Evolutionary conservation across 2,329 filamentous ascomycete genomes (phyloP).

Genomic region (Fusarium keratoplasticum): DNA sequence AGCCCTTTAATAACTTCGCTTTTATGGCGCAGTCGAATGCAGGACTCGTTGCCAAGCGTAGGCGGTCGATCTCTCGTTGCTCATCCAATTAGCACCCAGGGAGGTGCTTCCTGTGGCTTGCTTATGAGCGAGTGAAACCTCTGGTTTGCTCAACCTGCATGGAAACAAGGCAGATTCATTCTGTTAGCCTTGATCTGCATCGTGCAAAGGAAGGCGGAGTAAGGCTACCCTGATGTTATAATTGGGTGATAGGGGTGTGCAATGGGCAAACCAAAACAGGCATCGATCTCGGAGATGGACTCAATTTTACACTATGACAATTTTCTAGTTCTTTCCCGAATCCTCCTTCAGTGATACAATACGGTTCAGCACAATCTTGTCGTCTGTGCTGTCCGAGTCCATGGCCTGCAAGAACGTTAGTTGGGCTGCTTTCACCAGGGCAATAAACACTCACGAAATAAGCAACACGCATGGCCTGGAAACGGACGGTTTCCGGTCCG

Average conservation of each 20-base stretch:
- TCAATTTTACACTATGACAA: slow-evolving; percentile 2
- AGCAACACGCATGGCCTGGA: slow-evolving; percentile 90
- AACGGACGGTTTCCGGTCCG: slow-evolving; percentile 81
- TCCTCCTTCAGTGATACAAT: slow-evolving; percentile 95
- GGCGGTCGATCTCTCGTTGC: neutral
- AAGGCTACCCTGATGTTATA: neutral
- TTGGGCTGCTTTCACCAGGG: neutral
- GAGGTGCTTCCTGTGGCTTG: neutral
- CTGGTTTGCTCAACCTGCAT: neutral
- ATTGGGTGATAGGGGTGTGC: neutral
- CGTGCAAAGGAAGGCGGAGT: neutral
- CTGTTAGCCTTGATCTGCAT: neutral
- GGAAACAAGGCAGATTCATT: neutral
- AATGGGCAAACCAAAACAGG: neutral
- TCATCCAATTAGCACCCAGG: neutral
- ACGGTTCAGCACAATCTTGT: slow-evolving; percentile 88
- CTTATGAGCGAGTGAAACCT: neutral
- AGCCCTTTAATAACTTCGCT: neutral
- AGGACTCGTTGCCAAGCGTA: neutral
- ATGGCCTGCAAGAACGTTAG: slow-evolving; percentile 63
- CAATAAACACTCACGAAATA: slow-evolving; percentile 72
- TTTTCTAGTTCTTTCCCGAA: slow-evolving; percentile 67
- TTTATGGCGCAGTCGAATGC: neutral
- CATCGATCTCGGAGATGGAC: neutral
- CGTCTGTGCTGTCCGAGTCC: slow-evolving; percentile 81